Conservation (phyloP, 1,284 basidiomycete genomes). For the Sporisorium exsertum region DNA sequence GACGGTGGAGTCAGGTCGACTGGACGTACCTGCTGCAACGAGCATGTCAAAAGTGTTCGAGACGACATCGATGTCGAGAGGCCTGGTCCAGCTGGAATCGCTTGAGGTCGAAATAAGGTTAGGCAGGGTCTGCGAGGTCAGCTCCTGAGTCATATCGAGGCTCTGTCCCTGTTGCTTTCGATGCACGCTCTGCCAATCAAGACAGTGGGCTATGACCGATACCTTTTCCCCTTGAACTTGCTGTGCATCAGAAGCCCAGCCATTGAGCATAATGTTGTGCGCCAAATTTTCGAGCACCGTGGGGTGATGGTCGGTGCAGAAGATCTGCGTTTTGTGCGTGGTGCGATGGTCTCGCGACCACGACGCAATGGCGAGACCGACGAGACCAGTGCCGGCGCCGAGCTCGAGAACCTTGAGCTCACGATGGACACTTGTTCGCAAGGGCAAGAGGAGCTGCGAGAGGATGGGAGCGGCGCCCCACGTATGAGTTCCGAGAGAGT, state of each 20-base stretch:
- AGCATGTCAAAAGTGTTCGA: conserved; percentile 47
- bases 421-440: background rate
- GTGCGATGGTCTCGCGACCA: conserved; percentile 14
- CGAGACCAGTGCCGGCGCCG: conserved; percentile 65
- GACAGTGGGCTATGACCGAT: conserved; percentile 22
- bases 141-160: conserved; percentile 4
- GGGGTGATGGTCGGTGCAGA: conserved; percentile 62
- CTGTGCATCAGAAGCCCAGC: conserved; percentile 8
- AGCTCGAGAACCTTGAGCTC: conserved; percentile 57
- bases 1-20: background rate
- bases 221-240: background rate
- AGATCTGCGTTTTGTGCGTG: conserved; percentile 9
- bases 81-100: conserved; percentile 5
- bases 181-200: conserved; percentile 62
- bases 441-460: conserved; percentile 50
- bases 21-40: conserved; percentile 57
- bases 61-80: conserved; percentile 11
- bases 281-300: conserved; percentile 57
- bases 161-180: background rate
- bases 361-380: conserved; percentile 52
- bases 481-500: conserved; percentile 61
- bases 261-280: conserved; percentile 48
- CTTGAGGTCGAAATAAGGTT: background rate
- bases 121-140: conserved; percentile 56
- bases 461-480: conserved; percentile 65